Percentiles rank a stretch among this genome's conserved stretches.
These are phyloP conservation scores for Trichophaea hybrida DNA, from an alignment of 2,329 filamentous ascomycete genomes.

Conservation along the genomic window DNA sequence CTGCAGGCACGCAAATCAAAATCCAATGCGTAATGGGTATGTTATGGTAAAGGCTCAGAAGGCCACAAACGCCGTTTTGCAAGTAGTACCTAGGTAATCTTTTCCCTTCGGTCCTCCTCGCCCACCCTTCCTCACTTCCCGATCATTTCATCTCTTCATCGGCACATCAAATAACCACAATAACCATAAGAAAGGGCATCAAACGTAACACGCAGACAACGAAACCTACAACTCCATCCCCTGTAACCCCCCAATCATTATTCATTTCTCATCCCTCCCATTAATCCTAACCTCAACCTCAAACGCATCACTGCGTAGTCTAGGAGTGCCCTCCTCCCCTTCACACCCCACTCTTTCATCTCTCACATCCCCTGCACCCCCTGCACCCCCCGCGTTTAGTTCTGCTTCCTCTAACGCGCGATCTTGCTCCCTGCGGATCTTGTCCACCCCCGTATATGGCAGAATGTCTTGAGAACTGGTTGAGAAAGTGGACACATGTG, in stretches of 20 bases:
- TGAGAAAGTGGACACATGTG: conserved; percentile 48
- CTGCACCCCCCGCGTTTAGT: conserved; percentile 2
- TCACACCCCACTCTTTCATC: not conserved
- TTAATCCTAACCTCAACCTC: conserved; percentile 1
- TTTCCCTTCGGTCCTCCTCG: not conserved
- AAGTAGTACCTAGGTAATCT: not conserved
- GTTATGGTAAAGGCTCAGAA: not conserved
- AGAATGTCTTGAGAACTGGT: conserved; percentile 56
- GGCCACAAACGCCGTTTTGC: not conserved
- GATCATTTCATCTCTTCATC: not conserved
- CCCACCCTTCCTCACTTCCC: not conserved
- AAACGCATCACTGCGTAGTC: conserved; percentile 13
- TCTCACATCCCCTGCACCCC: not conserved
- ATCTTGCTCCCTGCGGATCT: conserved; percentile 18
- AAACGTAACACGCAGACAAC: not conserved
- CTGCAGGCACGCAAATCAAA: too few species aligned
- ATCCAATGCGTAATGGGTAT: too few species aligned
- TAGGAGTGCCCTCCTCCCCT: conserved; percentile 5
- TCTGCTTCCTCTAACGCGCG: conserved; percentile 11
- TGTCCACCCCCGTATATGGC: conserved; percentile 38
- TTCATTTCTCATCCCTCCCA: not conserved
- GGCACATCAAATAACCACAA: not conserved
- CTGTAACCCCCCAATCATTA: not conserved
- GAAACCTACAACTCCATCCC: not conserved
- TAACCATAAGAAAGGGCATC: not conserved